Evolutionary conservation across 768 basidiomycete species (phyloP).

Genomic region (Pulveroboletus frians): DNA sequence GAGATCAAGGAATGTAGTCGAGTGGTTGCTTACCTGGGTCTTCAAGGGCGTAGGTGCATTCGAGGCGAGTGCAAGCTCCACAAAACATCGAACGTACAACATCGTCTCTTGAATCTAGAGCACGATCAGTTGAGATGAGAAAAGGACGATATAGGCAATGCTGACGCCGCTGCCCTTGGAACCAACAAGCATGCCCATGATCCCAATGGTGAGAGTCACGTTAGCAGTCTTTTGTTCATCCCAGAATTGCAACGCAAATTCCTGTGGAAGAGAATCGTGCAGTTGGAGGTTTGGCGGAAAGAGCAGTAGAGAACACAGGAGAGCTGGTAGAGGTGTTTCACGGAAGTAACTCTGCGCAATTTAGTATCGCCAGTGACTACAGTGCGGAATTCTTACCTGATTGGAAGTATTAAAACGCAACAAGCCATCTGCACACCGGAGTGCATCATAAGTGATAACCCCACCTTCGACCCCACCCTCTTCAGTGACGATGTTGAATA

Average conservation of each 20-base stretch:
- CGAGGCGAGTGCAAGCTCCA: slow-evolving; percentile 88
- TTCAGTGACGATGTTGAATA: slow-evolving; percentile 80
- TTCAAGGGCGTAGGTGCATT: slow-evolving; percentile 88
- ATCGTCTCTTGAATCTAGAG: slow-evolving; percentile 51
- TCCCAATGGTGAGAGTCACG: slow-evolving; percentile 68
- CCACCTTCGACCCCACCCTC: slow-evolving; percentile 95
- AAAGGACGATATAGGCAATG: slow-evolving; percentile 8
- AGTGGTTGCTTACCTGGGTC: slow-evolving; percentile 55
- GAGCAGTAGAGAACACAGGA: slow-evolving; percentile 62
- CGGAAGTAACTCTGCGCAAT: slow-evolving; percentile 85
- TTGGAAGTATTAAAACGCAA: slow-evolving; percentile 92
- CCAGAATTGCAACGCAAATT: slow-evolving; percentile 96
- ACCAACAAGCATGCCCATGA: slow-evolving; percentile 83
- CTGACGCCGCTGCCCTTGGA: slow-evolving; percentile 62
- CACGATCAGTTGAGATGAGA: slow-evolving; percentile 1
- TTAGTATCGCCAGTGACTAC: slow-evolving; percentile 9
- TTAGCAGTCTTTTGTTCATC: slow-evolving; percentile 86
- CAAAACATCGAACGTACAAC: slow-evolving; percentile 66
- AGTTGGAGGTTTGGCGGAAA: slow-evolving; percentile 62
- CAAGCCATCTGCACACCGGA: slow-evolving; percentile 80
- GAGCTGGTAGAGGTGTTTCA: slow-evolving; percentile 69
- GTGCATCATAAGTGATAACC: slow-evolving; percentile 76
- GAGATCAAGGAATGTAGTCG: slow-evolving; percentile 13
- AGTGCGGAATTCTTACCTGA: slow-evolving; percentile 51
- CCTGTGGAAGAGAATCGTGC: slow-evolving; percentile 64